Percentiles rank a stretch among this genome's conserved stretches.
These are phyloP conservation scores for Saturnispora silvae DNA, from an alignment of 805 yeast genomes.

Conservation along the genomic window DNA sequence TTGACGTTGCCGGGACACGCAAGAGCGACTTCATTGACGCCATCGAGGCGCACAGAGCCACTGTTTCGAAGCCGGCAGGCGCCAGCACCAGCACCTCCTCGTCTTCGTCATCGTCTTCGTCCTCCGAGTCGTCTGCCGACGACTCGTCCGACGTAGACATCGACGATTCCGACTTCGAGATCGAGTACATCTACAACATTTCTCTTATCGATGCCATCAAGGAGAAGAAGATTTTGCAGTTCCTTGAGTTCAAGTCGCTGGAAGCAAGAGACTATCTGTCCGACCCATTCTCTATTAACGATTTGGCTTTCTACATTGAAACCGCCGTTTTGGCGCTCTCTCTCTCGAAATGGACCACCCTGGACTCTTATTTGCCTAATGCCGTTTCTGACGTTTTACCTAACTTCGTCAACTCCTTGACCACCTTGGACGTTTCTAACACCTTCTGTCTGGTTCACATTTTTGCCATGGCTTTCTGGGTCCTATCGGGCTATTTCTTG, in stretches of 20 bases:
- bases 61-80: too few relatives aligned
- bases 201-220: slow-evolving; percentile 8
- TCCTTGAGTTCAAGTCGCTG: slow-evolving; percentile 18
- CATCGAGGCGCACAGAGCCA: too few relatives aligned
- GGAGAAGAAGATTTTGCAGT: slow-evolving; percentile 12
- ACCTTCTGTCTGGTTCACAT: slow-evolving; percentile 24
- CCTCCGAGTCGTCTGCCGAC: too few relatives aligned
- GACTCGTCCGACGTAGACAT: slow-evolving; percentile 29
- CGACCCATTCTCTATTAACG: slow-evolving; percentile 25
- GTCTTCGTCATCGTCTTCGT: too few relatives aligned
- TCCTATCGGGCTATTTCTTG: slow-evolving; percentile 27
- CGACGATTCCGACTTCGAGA: slow-evolving; percentile 27
- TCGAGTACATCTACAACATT: slow-evolving; percentile 9
- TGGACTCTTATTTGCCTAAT: slow-evolving; percentile 20
- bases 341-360: slow-evolving; percentile 12
- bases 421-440: slow-evolving; percentile 30
- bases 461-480: slow-evolving; percentile 32
- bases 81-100: too few relatives aligned
- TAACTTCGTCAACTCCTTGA: slow-evolving; percentile 11
- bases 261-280: slow-evolving; percentile 24
- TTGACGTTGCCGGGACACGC: slow-evolving; percentile 16
- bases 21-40: too few relatives aligned
- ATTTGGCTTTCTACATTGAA: slow-evolving; percentile 19
- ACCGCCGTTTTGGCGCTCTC: slow-evolving; percentile 13
- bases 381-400: slow-evolving; percentile 20